These are phyloP conservation scores for Tulasnella sp. DNA, from an alignment of 768 basidiomycete genomes.

Conservation along the genomic window DNA sequence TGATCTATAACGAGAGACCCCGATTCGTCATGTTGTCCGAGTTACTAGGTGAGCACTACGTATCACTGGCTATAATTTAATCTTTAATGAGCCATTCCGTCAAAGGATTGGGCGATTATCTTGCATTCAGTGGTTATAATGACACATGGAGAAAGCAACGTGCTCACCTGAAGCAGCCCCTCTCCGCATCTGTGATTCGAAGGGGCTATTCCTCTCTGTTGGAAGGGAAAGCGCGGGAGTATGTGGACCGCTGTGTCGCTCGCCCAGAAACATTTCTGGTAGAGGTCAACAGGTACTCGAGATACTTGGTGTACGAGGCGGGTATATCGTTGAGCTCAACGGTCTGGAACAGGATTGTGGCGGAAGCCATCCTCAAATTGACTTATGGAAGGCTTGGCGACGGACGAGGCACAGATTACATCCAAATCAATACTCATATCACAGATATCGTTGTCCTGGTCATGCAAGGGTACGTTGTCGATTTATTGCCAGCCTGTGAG, in stretches of 20 bases:
- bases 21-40: neutral
- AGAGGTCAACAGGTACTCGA: neutral
- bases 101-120: neutral
- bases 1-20: neutral
- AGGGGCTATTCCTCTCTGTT: neutral
- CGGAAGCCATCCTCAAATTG: neutral
- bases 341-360: too few relatives aligned
- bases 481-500: slow-evolving; percentile 16
- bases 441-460: neutral
- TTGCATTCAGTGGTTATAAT: neutral
- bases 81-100: neutral
- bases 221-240: neutral
- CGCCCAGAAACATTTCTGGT: neutral
- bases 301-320: too few relatives aligned
- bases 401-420: neutral
- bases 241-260: neutral
- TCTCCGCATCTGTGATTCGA: neutral
- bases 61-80: too few relatives aligned
- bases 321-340: too few relatives aligned
- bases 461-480: slow-evolving; percentile 9
- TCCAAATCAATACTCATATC: neutral
- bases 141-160: neutral
- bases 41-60: neutral
- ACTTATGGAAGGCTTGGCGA: neutral
- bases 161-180: neutral